Percentiles rank a stretch among this genome's conserved stretches.
phyloP scores from a whole-genome alignment of 305 asterid species.

The Plantago coronopus region DNA sequence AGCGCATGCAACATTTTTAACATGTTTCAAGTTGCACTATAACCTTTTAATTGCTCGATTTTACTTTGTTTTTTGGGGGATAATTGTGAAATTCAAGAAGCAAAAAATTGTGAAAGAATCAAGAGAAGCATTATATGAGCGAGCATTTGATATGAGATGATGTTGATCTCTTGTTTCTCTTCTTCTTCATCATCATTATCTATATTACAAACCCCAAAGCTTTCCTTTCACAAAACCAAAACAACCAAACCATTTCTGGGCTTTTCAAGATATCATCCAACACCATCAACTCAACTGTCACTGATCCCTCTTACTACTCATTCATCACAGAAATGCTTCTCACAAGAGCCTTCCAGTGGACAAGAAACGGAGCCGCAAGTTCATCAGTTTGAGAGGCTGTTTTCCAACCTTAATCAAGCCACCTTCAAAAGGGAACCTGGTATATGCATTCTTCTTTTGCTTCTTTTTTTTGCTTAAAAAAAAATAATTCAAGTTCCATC shows the following conservation, averaged over 20 bases:
- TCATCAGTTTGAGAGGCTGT: conserved; percentile 61
- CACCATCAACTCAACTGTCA: conserved; percentile 11
- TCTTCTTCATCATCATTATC: conserved; percentile 24
- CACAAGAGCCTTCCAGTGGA: conserved; percentile 34
- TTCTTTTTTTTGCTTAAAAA: neutral
- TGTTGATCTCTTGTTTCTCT: conserved; percentile 31
- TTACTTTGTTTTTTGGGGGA: too few relatives aligned
- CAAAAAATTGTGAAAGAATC: neutral
- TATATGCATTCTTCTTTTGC: conserved; percentile 17
- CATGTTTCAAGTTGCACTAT: too few relatives aligned
- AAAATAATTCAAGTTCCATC: neutral
- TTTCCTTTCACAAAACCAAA: conserved; percentile 22
- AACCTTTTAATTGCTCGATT: too few relatives aligned
- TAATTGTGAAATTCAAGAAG: neutral
- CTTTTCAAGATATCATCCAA: conserved; percentile 17
- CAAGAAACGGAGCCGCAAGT: conserved; percentile 38
- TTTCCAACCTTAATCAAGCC: conserved; percentile 81
- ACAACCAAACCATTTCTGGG: conserved; percentile 15
- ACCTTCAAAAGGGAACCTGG: conserved; percentile 84
- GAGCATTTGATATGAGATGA: conserved; percentile 9
- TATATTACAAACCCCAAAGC: conserved; percentile 25
- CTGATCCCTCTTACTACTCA: conserved; percentile 15
- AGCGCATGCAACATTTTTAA: too few relatives aligned
- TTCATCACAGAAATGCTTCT: conserved; percentile 40
- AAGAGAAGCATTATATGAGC: neutral